Base-by-base conservation (phyloP, 2,329 filamentous ascomycete genomes). In the Apiospora arundinis region DNA sequence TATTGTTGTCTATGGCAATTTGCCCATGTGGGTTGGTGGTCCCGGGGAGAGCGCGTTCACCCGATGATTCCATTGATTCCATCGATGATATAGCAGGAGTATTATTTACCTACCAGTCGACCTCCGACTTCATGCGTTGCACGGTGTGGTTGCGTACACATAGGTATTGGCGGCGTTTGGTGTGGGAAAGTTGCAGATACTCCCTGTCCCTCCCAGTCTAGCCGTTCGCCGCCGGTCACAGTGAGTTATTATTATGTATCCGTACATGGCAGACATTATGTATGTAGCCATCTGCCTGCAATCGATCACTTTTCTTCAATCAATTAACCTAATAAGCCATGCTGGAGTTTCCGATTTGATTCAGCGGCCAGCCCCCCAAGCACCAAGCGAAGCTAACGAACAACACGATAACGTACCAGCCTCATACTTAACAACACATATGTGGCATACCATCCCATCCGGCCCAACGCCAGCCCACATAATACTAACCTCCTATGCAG, bases 391-490 rank as follows among this genome's bases (percentile, higher is more conserved):
- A 60, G 56, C 56, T 40, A 63, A n/a, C 32, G 37, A 63, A 40
- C 40, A 63, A 63, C 32, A 63, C 37, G 56, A 63, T 63, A 63
- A 63, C 56, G 56, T 63, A 63, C 56, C 56, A 63, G 32, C 28
- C 56, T 63, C 56, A 63, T 63, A 63, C 56, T 63, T 63, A 40
- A 63, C 32, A 40, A n/a, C 28, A 63, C 56, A 63, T 63, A 40
- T n/a, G 56, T 32, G 32, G 56, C 56, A 63, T 23, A 63, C 52
- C 28, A 60, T 32, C 18, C 9, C 52, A 25, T 60, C 32, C 52
- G 28, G 52, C 56, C 56, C 56, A 63, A 63, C 56, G 18, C 21
- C 28, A 63, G 56, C 32, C 56, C 56, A 63, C 52, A 60, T 60
- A 37, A 60, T 60, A 28, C 28, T 21, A 14, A 60, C 52, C 28